These are phyloP conservation scores for Blastobotrys muscicola DNA, from an alignment of 805 yeast species.

Conservation along the genomic window DNA sequence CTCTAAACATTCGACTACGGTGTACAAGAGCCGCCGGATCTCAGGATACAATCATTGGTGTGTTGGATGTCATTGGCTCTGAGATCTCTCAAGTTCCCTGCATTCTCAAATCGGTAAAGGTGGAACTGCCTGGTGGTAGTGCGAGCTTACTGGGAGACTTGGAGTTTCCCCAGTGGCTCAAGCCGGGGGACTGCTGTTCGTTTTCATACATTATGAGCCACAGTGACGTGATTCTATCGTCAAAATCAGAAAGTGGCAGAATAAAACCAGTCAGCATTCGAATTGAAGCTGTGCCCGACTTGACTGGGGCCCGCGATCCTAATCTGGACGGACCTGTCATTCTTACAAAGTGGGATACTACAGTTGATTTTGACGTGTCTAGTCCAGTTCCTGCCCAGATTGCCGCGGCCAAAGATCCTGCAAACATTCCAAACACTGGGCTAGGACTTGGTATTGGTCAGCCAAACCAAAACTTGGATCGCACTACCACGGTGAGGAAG, in stretches of 20 bases:
- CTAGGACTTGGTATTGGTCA: too few relatives aligned
- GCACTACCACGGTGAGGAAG: constrained; percentile 1
- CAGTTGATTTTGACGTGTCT: constrained; percentile 22
- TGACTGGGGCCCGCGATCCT: not conserved
- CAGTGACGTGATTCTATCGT: constrained; percentile 10
- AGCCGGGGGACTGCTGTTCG: constrained; percentile 21
- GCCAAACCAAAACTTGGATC: not conserved
- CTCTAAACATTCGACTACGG: constrained; percentile 37
- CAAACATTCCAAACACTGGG: too few relatives aligned
- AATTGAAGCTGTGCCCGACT: constrained; percentile 1
- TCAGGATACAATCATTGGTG: constrained; percentile 36
- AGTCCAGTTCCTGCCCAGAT: constrained; percentile 1
- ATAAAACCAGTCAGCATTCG: constrained; percentile 2
- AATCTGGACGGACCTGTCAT: constrained; percentile 6
- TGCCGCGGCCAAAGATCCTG: not conserved
- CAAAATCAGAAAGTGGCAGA: not conserved
- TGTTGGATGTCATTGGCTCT: constrained; percentile 40
- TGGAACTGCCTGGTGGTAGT: constrained; percentile 21
- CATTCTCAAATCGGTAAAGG: constrained; percentile 7
- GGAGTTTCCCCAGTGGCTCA: constrained; percentile 23
- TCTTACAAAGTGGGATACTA: constrained; percentile 32
- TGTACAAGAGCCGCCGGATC: constrained; percentile 43
- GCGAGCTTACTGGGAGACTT: constrained; percentile 15
- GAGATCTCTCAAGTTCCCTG: constrained; percentile 28
- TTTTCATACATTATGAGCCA: constrained; percentile 21